Percentiles rank a stretch among this genome's conserved stretches.
These are phyloP conservation scores for Paracamarosporium sp. DNA, from an alignment of 2,329 filamentous ascomycete genomes.

Conservation along the genomic window DNA sequence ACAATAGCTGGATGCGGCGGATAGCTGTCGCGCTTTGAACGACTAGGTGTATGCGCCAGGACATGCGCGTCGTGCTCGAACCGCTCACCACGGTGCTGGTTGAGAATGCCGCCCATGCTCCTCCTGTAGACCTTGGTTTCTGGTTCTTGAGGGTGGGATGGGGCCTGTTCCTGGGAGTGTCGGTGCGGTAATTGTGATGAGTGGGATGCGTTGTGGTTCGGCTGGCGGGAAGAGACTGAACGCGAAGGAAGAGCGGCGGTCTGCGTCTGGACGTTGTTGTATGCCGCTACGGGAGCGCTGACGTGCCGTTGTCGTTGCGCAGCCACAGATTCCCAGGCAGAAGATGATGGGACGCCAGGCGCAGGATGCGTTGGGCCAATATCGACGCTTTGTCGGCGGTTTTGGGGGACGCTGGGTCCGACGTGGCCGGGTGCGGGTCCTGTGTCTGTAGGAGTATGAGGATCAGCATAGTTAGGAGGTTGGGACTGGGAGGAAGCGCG, in stretches of 20 bases:
- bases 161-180: conserved; percentile 7
- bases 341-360: conserved; percentile 14
- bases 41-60: conserved; percentile 28
- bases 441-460: conserved; percentile 12
- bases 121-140: conserved; percentile 31
- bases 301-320: conserved; percentile 32
- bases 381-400: conserved; percentile 32
- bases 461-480: conserved; percentile 30
- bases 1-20: conserved; percentile 46
- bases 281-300: conserved; percentile 31
- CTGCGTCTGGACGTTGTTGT: conserved; percentile 22
- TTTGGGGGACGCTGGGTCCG: conserved; percentile 12
- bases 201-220: conserved; percentile 42
- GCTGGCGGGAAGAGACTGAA: conserved; percentile 31
- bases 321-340: conserved; percentile 31
- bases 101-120: conserved; percentile 43
- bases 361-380: conserved; percentile 5
- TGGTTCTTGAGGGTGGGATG: conserved; percentile 5
- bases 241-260: conserved; percentile 27
- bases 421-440: background rate
- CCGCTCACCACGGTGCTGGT: conserved; percentile 32
- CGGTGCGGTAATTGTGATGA: conserved; percentile 38
- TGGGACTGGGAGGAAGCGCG: conserved; percentile 24
- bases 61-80: conserved; percentile 42
- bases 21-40: conserved; percentile 37